A percentile compares a stretch with the other conserved stretches of the same genome.
phyloP scores from a whole-genome alignment of 768 basidiomycete species.

The Nevesoporus exiguus region DNA sequence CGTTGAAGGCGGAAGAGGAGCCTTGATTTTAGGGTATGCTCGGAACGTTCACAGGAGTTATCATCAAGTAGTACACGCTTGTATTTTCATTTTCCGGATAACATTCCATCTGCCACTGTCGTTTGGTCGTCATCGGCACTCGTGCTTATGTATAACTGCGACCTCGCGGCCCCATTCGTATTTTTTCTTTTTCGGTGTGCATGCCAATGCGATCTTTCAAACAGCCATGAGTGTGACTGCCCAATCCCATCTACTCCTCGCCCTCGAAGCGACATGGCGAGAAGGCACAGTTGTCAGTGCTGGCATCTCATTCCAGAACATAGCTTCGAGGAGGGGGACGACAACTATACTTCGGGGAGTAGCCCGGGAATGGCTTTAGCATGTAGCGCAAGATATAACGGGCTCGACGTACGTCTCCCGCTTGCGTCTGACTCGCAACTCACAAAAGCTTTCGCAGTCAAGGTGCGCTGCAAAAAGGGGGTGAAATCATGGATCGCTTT shows the following conservation, averaged over 20 bases:
- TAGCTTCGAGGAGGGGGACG: slow-evolving; percentile 13
- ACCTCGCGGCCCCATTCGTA: not conserved
- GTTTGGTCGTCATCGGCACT: not conserved
- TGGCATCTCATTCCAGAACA: slow-evolving; percentile 26
- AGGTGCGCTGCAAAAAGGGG: slow-evolving; percentile 22
- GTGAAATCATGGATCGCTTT: slow-evolving; percentile 12
- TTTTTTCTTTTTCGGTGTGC: slow-evolving; percentile 1
- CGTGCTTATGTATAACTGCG: not conserved
- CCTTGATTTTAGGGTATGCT: slow-evolving; percentile 32
- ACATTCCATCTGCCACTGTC: slow-evolving; percentile 4
- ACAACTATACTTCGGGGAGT: slow-evolving; percentile 10
- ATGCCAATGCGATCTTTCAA: not conserved
- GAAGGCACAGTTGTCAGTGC: slow-evolving; percentile 28
- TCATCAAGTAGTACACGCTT: slow-evolving; percentile 16
- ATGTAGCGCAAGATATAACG: not conserved
- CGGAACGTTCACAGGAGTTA: not conserved
- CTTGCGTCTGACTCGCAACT: slow-evolving; percentile 1
- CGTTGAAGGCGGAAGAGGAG: slow-evolving; percentile 57
- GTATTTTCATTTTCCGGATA: slow-evolving; percentile 7
- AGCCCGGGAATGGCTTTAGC: not conserved
- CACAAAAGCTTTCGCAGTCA: slow-evolving; percentile 28
- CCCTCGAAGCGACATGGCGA: slow-evolving; percentile 19
- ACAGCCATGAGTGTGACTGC: slow-evolving; percentile 29
- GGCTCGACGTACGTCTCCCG: slow-evolving; percentile 17
- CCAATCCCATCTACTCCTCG: slow-evolving; percentile 25